Percentiles rank a stretch among this genome's conserved stretches.
Conservation (phyloP, 495 filamentous ascomycete species). For the Penicillium paradoxum region DNA sequence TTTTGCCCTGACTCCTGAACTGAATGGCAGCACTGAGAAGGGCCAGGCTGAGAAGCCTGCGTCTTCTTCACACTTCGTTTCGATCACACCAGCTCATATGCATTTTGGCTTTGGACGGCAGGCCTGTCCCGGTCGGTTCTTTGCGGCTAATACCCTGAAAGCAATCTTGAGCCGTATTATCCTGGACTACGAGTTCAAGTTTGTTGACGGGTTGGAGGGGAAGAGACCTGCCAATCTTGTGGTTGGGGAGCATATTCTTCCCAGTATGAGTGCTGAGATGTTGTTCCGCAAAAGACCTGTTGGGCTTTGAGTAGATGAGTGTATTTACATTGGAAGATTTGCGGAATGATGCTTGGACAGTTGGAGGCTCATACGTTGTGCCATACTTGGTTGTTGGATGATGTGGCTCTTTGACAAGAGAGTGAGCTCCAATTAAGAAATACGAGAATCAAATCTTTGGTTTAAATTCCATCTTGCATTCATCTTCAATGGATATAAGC, state of each 20-base stretch:
- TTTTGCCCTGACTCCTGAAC: conserved; percentile 5
- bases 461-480: conserved; percentile 5
- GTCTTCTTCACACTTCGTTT: conserved; percentile 16
- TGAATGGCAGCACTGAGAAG: neutral
- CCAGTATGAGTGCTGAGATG: conserved; percentile 20
- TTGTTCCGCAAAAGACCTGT: conserved; percentile 23
- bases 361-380: neutral
- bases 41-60: neutral
- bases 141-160: conserved; percentile 52
- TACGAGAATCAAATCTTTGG: neutral
- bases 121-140: conserved; percentile 54
- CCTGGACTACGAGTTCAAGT: conserved; percentile 49
- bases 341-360: neutral
- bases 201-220: conserved; percentile 12
- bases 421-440: neutral
- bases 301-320: neutral
- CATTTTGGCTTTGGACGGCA: conserved; percentile 34
- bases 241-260: conserved; percentile 32
- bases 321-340: neutral
- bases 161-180: conserved; percentile 50
- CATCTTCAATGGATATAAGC: conserved; percentile 1
- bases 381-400: neutral
- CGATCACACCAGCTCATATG: conserved; percentile 20
- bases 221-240: conserved; percentile 23
- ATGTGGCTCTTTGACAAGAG: neutral